phyloP scores from a whole-genome alignment of 805 yeast species.

The Monosporozyma unispora region DNA sequence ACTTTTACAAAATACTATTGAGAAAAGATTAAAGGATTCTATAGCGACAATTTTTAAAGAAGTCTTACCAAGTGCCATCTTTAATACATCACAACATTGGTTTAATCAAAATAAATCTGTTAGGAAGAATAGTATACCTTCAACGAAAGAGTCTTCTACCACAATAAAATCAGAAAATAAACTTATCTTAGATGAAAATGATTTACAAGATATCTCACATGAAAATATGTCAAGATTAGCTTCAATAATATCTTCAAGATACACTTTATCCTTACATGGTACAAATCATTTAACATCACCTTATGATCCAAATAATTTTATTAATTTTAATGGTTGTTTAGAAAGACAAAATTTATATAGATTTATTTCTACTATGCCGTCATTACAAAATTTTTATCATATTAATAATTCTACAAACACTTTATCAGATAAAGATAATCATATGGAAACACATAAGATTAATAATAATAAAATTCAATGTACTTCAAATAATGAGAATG shows the following conservation, averaged over 20 bases:
- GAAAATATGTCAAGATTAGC: slow-evolving; percentile 60
- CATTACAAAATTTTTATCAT: slow-evolving; percentile 17
- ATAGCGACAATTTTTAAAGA: slow-evolving; percentile 29
- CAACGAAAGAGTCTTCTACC: no score
- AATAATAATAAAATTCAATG: background rate
- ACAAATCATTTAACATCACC: slow-evolving; percentile 30
- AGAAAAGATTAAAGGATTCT: slow-evolving; percentile 27
- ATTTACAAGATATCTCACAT: slow-evolving; percentile 43
- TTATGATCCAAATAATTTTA: slow-evolving; percentile 28
- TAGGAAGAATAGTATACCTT: background rate
- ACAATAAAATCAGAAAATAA: background rate
- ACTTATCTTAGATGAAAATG: slow-evolving; percentile 21
- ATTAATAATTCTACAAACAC: slow-evolving; percentile 2
- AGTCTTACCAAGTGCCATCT: slow-evolving; percentile 28
- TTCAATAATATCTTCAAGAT: slow-evolving; percentile 63
- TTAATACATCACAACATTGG: slow-evolving; percentile 29
- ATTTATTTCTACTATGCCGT: slow-evolving; percentile 27
- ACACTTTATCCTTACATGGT: slow-evolving; percentile 65
- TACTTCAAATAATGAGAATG: background rate
- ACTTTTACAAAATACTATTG: slow-evolving; percentile 27
- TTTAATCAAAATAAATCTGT: slow-evolving; percentile 11
- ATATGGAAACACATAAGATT: background rate
- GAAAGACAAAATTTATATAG: slow-evolving; percentile 29
- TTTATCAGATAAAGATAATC: slow-evolving; percentile 7
- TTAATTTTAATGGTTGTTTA: slow-evolving; percentile 27